Conservation (phyloP, 2,329 filamentous ascomycete species). For the Sarocladiaceae sp. region DNA sequence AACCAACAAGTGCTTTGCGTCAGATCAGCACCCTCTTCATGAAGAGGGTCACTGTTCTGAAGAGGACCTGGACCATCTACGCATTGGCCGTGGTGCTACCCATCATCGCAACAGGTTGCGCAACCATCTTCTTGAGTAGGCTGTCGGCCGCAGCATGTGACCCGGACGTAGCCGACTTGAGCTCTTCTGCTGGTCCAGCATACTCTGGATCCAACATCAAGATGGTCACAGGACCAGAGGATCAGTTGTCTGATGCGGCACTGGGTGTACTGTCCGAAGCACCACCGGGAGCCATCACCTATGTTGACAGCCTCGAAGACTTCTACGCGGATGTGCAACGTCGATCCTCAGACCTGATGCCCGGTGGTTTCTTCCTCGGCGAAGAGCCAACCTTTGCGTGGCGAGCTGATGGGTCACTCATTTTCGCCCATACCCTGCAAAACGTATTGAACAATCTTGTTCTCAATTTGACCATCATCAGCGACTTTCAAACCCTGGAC, state of each 20-base stretch:
- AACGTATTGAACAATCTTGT: conserved; percentile 8
- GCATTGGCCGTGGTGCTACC: background rate
- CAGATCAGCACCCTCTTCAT: background rate
- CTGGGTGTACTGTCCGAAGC: background rate
- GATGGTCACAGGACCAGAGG: background rate
- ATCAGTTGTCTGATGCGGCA: no score
- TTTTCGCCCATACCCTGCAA: conserved; percentile 6
- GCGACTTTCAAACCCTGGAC: conserved; percentile 41
- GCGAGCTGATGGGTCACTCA: conserved; percentile 7
- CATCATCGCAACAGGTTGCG: background rate
- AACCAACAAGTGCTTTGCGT: no score
- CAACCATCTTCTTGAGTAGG: background rate
- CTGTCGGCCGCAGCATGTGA: background rate
- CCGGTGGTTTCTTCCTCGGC: no score
- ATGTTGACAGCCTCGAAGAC: background rate
- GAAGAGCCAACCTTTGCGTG: conserved; percentile 9
- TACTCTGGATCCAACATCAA: no score
- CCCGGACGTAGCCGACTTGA: no score
- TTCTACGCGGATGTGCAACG: background rate
- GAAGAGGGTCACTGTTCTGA: background rate
- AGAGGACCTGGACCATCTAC: background rate
- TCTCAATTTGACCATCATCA: conserved; percentile 23
- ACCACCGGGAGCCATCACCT: background rate
- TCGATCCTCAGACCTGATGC: background rate
- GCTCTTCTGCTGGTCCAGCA: no score